Conservation (phyloP, 371 early-diverging fungal species). For the Lichtheimia ornata region DNA sequence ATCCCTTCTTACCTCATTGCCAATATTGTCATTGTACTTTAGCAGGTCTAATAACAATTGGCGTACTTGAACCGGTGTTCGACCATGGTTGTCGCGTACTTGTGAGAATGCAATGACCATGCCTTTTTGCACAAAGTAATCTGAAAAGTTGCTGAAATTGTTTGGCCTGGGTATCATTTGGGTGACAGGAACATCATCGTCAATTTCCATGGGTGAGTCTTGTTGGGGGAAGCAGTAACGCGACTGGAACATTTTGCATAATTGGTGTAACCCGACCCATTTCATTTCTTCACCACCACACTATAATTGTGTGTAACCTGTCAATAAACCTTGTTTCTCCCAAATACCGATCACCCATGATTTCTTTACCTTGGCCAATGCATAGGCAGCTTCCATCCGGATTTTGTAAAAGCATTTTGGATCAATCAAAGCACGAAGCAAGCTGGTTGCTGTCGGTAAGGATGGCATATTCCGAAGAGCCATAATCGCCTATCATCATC, state of each 20-base stretch:
- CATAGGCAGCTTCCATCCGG: constrained; percentile 88
- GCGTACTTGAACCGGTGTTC: constrained; percentile 67
- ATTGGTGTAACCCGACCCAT: constrained; percentile 75
- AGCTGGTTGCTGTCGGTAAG: constrained; percentile 69
- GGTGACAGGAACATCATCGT: constrained; percentile 48
- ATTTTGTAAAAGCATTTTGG: constrained; percentile 89
- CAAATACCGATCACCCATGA: not conserved
- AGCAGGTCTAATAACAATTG: constrained; percentile 76
- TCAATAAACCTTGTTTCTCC: not conserved
- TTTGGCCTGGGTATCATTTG: constrained; percentile 80
- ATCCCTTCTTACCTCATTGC: constrained; percentile 63
- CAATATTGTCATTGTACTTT: constrained; percentile 90
- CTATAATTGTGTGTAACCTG: not conserved
- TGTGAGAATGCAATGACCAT: constrained; percentile 75
- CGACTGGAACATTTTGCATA: constrained; percentile 76
- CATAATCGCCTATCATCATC: constrained; percentile 56
- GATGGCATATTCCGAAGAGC: constrained; percentile 71
- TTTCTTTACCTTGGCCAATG: constrained; percentile 64
- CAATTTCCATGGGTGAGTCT: constrained; percentile 16
- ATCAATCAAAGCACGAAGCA: constrained; percentile 82
- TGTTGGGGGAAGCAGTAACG: constrained; percentile 69
- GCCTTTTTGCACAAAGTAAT: constrained; percentile 91
- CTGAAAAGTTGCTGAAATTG: constrained; percentile 80
- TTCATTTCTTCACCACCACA: constrained; percentile 35
- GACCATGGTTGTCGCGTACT: constrained; percentile 65